Base-by-base conservation (phyloP, 371 early-diverging fungal species). In the Mucor mucedo region DNA sequence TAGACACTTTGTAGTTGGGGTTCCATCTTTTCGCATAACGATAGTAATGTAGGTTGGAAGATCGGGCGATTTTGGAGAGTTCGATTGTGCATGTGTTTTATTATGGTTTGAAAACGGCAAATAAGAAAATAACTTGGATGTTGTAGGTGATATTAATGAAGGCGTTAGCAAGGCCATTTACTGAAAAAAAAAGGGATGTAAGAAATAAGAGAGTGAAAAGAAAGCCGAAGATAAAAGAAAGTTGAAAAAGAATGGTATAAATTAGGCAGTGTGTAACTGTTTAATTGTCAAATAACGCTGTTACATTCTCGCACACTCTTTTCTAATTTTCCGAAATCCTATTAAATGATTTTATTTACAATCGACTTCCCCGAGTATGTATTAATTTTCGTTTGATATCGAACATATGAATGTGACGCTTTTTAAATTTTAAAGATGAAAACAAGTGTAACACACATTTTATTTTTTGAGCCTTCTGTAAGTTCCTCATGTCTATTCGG, bases 11-110 rank as follows among this genome's bases (percentile, higher is more conserved):
- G 63, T 65, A 10, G 69, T 69, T 7, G 65, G 65, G 27, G 69
- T 69, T 10, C 69, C 69, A 45, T 69, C 69, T 55, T 69, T 69
- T 16, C 58, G 60, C 65, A 69, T 69, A 5, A 69, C 49, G 27
- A 69, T 69, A 3, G 65, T 61, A 5, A 69, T 63, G 41, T 53
- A 65, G 8, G 65, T 69, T 28, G 69, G 65, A 21, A 52, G 28
- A 21, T 64, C 65, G 21, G 55, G 33, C 38, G 45, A 45, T 42
- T 60, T 56, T 16, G 56, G 35, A 27, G 66, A 40, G 7, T 49
- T n/a, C 13, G 58, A 44, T 65, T 54, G 44, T 16, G 6, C 39
- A 40, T 49, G 35, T 21, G 45, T 27, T 33, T 64, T 69, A 32
- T 55, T 63, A 32, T 58, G 38, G 35, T 41, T 66, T 28, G 53